Base-by-base conservation (phyloP, 371 early-diverging fungal genomes). In the Mortierella polycephala region DNA sequence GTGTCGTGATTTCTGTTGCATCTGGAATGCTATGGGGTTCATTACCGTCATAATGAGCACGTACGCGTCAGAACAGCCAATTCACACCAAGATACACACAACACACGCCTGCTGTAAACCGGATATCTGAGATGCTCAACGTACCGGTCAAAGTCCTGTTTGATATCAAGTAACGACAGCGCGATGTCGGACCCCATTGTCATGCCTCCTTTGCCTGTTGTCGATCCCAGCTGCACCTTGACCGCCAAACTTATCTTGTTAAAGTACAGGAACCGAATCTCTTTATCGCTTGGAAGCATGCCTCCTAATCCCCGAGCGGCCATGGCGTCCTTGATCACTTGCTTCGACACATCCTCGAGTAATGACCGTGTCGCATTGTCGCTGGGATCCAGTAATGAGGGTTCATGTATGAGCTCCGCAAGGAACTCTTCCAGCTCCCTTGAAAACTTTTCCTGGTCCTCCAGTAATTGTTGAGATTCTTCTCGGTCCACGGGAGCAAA, bases 1-100 rank as follows among this genome's bases (percentile, higher is more conserved):
- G 81, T n/a, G 91, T 86, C 73, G 88, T 87, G 2, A 89, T 84
- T 68, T 90, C 89, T 42, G 72, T 83, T 10, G 87, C 83, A 18
- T 81, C 83, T 13, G 87, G 83, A 30, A 86, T 64, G 20, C 83
- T 83, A 53, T 23, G 6, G 14, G n/a, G 39, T 58, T 30, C 30
- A 30, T 30, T 30, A 30, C 30, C 30, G 4, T 30, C 30, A 30
- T 4, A 30, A 30, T 2, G 30, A 30, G 4, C 30, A 30, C 30
- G 30, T 4, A 30, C 30, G 4, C 30, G 30, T 30, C 30, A 30
- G 30, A 30, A 30, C 30, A 30, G 30, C 30, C 30, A 30, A 30
- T 30, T 30, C 30, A 30, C 4, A 30, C 30, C 30, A 4, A 30
- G 30, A 30, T 30, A 30, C 30, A 30, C 30, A 30, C 30, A 30